Conservation (phyloP, 2,329 filamentous ascomycete species). For the Fusarium setosum region DNA sequence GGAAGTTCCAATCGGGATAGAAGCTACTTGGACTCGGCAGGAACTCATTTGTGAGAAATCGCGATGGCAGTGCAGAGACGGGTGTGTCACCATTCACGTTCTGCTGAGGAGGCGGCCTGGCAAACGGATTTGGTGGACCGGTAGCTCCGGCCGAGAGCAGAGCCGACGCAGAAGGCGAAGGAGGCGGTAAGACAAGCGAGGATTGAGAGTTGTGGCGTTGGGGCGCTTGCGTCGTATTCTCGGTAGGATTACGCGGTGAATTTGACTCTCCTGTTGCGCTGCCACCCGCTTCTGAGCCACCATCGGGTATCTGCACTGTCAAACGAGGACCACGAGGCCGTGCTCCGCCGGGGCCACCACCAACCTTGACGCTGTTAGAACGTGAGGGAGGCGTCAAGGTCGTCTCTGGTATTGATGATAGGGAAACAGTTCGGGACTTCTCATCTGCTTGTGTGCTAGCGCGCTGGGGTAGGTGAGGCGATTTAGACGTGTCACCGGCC, state of each 20-base stretch:
- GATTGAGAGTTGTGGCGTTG: constrained; percentile 68
- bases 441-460: constrained; percentile 60
- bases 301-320: constrained; percentile 95
- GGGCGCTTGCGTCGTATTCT: constrained; percentile 65
- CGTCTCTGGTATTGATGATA: constrained; percentile 73
- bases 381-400: constrained; percentile 77
- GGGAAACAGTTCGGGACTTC: constrained; percentile 60
- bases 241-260: constrained; percentile 69
- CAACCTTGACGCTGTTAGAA: constrained; percentile 78
- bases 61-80: constrained; percentile 91
- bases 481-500: constrained; percentile 59
- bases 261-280: constrained; percentile 79
- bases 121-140: constrained; percentile 95
- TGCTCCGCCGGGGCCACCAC: constrained; percentile 66
- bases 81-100: constrained; percentile 73
- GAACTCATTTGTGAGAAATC: constrained; percentile 89
- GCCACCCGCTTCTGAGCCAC: constrained; percentile 78
- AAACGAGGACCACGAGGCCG: constrained; percentile 83
- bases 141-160: constrained; percentile 90
- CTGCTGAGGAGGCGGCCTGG: constrained; percentile 82
- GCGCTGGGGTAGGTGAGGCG: constrained; percentile 65
- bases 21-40: constrained; percentile 92
- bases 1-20: constrained; percentile 90
- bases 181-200: constrained; percentile 86
- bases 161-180: constrained; percentile 88